Evolutionary conservation across 2,329 filamentous ascomycete genomes (phyloP).

Genomic region (Aspergillus quadricinctus): DNA sequence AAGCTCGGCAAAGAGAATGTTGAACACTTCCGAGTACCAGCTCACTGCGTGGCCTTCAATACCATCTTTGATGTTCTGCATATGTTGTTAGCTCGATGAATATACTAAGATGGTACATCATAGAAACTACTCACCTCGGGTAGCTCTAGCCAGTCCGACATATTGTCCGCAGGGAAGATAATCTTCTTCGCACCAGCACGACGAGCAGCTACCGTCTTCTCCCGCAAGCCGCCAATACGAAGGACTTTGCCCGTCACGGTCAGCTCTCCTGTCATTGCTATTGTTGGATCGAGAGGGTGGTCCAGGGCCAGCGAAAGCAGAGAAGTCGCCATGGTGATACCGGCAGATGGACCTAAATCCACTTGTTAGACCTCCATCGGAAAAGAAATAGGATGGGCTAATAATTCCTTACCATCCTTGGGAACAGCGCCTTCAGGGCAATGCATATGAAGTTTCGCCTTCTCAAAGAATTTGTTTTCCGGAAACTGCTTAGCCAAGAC

Average conservation of each 20-base stretch:
- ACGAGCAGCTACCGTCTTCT: slow-evolving; percentile 95
- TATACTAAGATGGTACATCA: slow-evolving; percentile 3
- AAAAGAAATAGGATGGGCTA: neutral
- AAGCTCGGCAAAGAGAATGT: slow-evolving; percentile 79
- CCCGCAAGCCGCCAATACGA: slow-evolving; percentile 84
- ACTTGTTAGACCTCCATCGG: slow-evolving; percentile 8
- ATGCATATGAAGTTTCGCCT: slow-evolving; percentile 90
- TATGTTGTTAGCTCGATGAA: slow-evolving; percentile 11
- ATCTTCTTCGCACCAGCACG: slow-evolving; percentile 89
- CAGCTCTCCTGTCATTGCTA: slow-evolving; percentile 97
- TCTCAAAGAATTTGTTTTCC: slow-evolving; percentile 92
- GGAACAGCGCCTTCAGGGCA: slow-evolving; percentile 94
- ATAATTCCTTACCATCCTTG: slow-evolving; percentile 65
- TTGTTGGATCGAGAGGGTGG: slow-evolving; percentile 70
- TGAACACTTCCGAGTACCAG: slow-evolving; percentile 94
- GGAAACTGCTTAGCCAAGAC: slow-evolving; percentile 80
- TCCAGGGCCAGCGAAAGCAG: slow-evolving; percentile 81
- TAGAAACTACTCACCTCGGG: slow-evolving; percentile 70
- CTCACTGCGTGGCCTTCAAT: slow-evolving; percentile 85
- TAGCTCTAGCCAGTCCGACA: slow-evolving; percentile 94
- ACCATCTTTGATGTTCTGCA: slow-evolving; percentile 93
- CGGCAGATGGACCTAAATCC: slow-evolving; percentile 65
- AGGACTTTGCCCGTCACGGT: slow-evolving; percentile 96
- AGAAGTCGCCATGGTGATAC: slow-evolving; percentile 97
- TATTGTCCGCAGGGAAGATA: slow-evolving; percentile 92